phyloP scores from a whole-genome alignment of 2,329 filamentous ascomycete species.

The Rutstroemia sp. region DNA sequence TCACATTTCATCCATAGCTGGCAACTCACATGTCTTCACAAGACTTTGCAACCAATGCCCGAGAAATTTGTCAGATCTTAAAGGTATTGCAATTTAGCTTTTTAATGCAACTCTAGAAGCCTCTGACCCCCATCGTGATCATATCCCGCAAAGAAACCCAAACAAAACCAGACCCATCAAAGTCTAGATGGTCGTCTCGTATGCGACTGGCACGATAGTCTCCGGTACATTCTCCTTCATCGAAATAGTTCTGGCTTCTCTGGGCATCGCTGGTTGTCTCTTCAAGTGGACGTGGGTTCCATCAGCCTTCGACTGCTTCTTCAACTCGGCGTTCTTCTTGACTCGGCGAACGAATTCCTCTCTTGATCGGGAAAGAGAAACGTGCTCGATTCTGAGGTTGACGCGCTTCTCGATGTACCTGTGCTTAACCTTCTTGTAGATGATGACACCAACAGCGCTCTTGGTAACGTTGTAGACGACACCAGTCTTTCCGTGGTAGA shows the following conservation, averaged over 20 bases:
- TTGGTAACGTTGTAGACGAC: constrained; percentile 99
- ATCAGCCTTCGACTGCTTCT: constrained; percentile 86
- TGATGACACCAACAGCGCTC: constrained; percentile 94
- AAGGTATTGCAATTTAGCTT: constrained; percentile 27
- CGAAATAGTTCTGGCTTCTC: constrained; percentile 72
- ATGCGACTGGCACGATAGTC: constrained; percentile 84
- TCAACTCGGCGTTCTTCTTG: constrained; percentile 90
- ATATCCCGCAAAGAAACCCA: constrained; percentile 29
- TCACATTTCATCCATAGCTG: neutral
- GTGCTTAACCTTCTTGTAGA: constrained; percentile 99
- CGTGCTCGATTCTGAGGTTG: constrained; percentile 98
- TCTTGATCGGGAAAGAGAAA: constrained; percentile 86
- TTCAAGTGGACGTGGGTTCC: constrained; percentile 87
- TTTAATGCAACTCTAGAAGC: constrained; percentile 29
- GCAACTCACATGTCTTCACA: neutral
- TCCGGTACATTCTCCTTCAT: constrained; percentile 79
- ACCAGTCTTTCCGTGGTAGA: constrained; percentile 99
- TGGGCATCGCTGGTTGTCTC: constrained; percentile 75
- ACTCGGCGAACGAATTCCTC: constrained; percentile 96
- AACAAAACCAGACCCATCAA: constrained; percentile 21
- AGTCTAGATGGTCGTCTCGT: constrained; percentile 93
- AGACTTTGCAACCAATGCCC: too few species aligned
- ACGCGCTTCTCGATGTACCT: constrained; percentile 99
- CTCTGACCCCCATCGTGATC: constrained; percentile 22
- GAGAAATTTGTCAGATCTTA: constrained; percentile 17